Evolutionary conservation across 164 flowering plant species (phyloP).

Genomic region (Kalanchoe fedtschenkoi): DNA sequence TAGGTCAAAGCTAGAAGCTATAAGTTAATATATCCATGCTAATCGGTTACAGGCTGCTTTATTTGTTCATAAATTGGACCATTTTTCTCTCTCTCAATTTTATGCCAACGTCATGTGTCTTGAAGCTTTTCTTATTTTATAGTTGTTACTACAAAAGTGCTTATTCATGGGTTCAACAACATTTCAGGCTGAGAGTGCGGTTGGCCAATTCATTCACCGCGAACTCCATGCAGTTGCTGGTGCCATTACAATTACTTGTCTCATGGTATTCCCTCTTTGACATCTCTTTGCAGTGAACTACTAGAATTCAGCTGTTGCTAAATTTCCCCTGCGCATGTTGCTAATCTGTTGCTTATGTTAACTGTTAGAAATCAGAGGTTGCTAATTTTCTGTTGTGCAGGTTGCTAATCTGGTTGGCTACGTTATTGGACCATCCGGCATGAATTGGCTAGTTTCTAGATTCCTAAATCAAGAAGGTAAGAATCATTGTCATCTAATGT

Average conservation of each 20-base stretch:
- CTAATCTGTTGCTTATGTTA: background rate
- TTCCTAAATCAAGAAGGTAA: constrained; percentile 67
- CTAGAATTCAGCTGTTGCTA: no score
- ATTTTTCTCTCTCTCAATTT: background rate
- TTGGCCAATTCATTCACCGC: constrained; percentile 46
- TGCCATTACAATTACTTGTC: constrained; percentile 86
- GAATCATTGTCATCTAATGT: background rate
- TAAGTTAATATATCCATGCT: no score
- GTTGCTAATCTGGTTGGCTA: constrained; percentile 90
- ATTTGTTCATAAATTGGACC: no score
- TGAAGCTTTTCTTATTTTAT: background rate
- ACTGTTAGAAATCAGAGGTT: background rate
- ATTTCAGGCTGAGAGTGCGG: constrained; percentile 49
- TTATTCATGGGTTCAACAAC: background rate
- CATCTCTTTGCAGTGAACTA: no score
- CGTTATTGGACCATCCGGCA: constrained; percentile 82
- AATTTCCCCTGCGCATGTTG: background rate
- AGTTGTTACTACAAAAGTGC: background rate
- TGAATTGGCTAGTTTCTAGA: constrained; percentile 57
- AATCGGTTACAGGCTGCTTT: no score
- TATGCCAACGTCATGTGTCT: background rate
- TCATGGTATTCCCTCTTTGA: constrained; percentile 52
- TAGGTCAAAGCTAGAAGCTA: no score
- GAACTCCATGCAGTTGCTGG: constrained; percentile 81
- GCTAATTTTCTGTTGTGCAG: constrained; percentile 25